Evolutionary conservation across 371 early-diverging fungal species (phyloP).

Genomic region (Saksenaea oblongispora): DNA sequence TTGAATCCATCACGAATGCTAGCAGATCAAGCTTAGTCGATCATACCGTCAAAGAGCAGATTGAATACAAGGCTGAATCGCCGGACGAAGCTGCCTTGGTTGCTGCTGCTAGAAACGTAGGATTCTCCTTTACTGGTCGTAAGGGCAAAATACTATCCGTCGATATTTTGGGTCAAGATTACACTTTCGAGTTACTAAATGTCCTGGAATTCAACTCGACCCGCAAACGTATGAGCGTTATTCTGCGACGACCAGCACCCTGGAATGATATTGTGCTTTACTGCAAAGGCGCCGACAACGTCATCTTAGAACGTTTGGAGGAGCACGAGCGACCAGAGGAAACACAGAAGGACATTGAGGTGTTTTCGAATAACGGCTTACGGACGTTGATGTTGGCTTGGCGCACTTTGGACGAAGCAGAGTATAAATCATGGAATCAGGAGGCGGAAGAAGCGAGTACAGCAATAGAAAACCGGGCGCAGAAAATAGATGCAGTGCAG

Average conservation of each 20-base stretch:
- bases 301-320: conserved; percentile 79
- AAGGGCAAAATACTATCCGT: conserved; percentile 44
- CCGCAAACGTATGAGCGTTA: conserved; percentile 95
- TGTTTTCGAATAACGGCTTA: conserved; percentile 81
- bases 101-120: conserved; percentile 84
- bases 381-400: conserved; percentile 91
- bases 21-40: conserved; percentile 29
- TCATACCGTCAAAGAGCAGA: conserved; percentile 28
- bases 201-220: conserved; percentile 91
- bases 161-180: conserved; percentile 66
- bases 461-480: conserved; percentile 74
- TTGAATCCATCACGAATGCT: conserved; percentile 12
- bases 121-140: conserved; percentile 75
- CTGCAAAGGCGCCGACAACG: conserved; percentile 97
- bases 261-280: conserved; percentile 82
- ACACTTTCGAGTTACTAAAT: conserved; percentile 73
- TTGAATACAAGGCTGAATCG: conserved; percentile 69
- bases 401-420: conserved; percentile 61
- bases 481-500: conserved; percentile 69
- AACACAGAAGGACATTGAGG: conserved; percentile 69
- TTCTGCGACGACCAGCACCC: conserved; percentile 76
- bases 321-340: conserved; percentile 40
- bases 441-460: conserved; percentile 74
- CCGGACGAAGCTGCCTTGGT: conserved; percentile 90
- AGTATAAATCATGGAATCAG: conserved; percentile 70